Evolutionary conservation across 2,329 filamentous ascomycete species (phyloP).

Genomic region (Penicillium sp.): DNA sequence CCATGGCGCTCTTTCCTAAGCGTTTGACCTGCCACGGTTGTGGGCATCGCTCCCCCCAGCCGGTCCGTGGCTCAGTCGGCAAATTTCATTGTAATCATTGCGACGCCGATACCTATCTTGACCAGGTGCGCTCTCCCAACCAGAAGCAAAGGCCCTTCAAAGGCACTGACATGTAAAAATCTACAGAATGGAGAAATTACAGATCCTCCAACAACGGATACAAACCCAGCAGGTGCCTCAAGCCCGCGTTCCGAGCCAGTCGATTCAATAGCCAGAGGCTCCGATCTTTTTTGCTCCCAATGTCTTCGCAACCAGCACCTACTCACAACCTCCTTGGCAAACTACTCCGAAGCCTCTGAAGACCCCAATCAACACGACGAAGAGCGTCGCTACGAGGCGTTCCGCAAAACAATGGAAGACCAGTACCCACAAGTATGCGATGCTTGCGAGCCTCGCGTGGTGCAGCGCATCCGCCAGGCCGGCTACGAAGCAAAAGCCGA

Average conservation of each 20-base stretch:
- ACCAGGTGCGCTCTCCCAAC: slow-evolving; percentile 62
- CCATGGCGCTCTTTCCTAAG: slow-evolving; percentile 45
- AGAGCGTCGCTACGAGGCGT: slow-evolving; percentile 67
- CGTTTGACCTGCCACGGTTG: slow-evolving; percentile 79
- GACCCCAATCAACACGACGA: slow-evolving; percentile 69
- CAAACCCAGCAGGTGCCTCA: slow-evolving; percentile 42
- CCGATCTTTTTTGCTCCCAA: slow-evolving; percentile 64
- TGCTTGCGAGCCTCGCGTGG: slow-evolving; percentile 72
- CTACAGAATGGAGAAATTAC: slow-evolving; percentile 79
- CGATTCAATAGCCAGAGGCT: slow-evolving; percentile 30
- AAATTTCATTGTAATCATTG: slow-evolving; percentile 75
- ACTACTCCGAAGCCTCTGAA: slow-evolving; percentile 68
- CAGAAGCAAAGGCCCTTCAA: background rate
- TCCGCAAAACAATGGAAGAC: slow-evolving; percentile 70
- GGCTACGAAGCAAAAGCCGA: slow-evolving; percentile 84
- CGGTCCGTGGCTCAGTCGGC: slow-evolving; percentile 57
- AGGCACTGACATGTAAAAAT: slow-evolving; percentile 17
- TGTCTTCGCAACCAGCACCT: slow-evolving; percentile 90
- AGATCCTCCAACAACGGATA: slow-evolving; percentile 70
- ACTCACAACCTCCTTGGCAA: slow-evolving; percentile 70
- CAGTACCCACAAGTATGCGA: slow-evolving; percentile 87
- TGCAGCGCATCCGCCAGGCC: slow-evolving; percentile 65
- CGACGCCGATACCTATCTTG: slow-evolving; percentile 84
- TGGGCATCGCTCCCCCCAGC: slow-evolving; percentile 63
- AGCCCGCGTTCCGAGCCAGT: slow-evolving; percentile 47